phyloP scores from a whole-genome alignment of 2,329 filamentous ascomycete genomes.

The Magnaporthiopsis rhizophila region DNA sequence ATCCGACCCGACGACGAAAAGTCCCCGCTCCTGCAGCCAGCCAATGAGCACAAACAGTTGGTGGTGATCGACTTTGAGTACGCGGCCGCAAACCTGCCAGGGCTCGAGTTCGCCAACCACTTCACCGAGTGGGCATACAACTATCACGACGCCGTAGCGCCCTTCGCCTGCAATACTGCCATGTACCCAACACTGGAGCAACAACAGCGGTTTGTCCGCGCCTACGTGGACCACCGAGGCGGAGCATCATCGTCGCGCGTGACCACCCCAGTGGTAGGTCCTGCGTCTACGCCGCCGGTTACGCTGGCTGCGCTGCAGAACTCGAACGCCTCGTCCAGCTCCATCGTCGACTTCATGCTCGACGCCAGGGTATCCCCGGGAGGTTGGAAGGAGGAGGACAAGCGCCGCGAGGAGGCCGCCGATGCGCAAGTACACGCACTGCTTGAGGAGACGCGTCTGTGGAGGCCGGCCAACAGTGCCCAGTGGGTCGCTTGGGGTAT shows the following conservation, averaged over 20 bases:
- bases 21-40: slow-evolving; percentile 79
- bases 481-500: slow-evolving; percentile 96
- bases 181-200: slow-evolving; percentile 73
- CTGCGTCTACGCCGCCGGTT: slow-evolving; percentile 25
- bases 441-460: slow-evolving; percentile 71
- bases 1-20: slow-evolving; percentile 58
- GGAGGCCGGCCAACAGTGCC: slow-evolving; percentile 81
- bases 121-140: slow-evolving; percentile 99
- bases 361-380: slow-evolving; percentile 58
- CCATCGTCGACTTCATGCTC: slow-evolving; percentile 68
- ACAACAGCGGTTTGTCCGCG: slow-evolving; percentile 75
- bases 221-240: slow-evolving; percentile 69
- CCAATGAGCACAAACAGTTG: slow-evolving; percentile 92
- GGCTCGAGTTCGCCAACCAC: slow-evolving; percentile 93
- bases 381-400: slow-evolving; percentile 53
- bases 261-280: slow-evolving; percentile 16
- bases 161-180: slow-evolving; percentile 60
- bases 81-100: slow-evolving; percentile 77
- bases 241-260: slow-evolving; percentile 21
- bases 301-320: slow-evolving; percentile 8
- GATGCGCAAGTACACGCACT: slow-evolving; percentile 64
- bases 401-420: slow-evolving; percentile 50
- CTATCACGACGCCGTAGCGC: slow-evolving; percentile 66
- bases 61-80: slow-evolving; percentile 99
- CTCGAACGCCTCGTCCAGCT: slow-evolving; percentile 35